Conservation (phyloP, 2,329 filamentous ascomycete species). For the Zymoseptoria crescenta region DNA sequence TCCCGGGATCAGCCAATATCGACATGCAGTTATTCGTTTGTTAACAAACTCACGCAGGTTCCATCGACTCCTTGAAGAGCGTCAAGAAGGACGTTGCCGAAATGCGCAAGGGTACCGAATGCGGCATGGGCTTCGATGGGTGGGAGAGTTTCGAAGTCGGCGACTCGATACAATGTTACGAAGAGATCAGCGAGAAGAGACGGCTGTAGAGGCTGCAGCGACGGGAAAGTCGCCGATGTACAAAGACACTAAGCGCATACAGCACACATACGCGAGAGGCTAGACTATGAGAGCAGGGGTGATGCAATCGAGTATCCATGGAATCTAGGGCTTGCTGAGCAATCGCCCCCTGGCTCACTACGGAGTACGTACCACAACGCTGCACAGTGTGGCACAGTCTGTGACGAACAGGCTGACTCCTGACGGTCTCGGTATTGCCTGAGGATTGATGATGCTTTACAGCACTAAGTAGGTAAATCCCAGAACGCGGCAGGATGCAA, state of each 20-base stretch:
- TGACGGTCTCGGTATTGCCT: no score
- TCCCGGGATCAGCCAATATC: background rate
- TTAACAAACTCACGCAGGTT: slow-evolving; percentile 46
- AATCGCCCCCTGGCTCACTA: no score
- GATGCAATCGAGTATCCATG: no score
- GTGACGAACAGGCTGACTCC: no score
- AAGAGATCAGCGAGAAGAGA: slow-evolving; percentile 68
- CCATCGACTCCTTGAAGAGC: slow-evolving; percentile 74
- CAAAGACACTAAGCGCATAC: background rate
- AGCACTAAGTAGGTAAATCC: no score
- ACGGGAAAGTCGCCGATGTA: background rate
- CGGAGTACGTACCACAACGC: no score
- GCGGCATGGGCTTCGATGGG: slow-evolving; percentile 73
- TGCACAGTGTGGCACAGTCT: no score
- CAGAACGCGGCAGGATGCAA: no score
- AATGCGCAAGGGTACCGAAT: slow-evolving; percentile 89
- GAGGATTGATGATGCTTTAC: no score
- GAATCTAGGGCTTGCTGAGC: no score
- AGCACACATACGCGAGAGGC: background rate
- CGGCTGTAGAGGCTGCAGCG: slow-evolving; percentile 31
- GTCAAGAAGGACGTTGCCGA: slow-evolving; percentile 85
- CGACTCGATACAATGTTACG: slow-evolving; percentile 81
- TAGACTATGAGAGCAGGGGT: background rate
- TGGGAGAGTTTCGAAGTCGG: slow-evolving; percentile 74
- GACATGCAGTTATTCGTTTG: background rate